Evolutionary conservation across 306 rosid species (phyloP), one percentile per base, ranked within the genome.

Genomic region (Vigna hirtella): DNA sequence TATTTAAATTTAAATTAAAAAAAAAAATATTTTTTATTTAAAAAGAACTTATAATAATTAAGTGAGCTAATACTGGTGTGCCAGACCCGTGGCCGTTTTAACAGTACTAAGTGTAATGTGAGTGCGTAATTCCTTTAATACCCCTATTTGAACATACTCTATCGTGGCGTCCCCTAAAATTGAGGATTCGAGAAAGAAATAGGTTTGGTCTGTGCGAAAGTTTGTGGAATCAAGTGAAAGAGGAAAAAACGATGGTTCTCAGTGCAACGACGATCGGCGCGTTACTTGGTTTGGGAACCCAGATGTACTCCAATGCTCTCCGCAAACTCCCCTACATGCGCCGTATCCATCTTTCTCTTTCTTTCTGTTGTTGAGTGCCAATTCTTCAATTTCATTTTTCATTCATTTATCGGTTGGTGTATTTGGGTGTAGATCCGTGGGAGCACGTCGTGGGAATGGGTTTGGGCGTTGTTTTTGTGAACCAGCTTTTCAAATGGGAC

Each of bases 251-350:
- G 61, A 94, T 95, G 98, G 88, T 83, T 17, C 36, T 89, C 64
- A 89, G 93, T 69, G 76, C 96, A 85, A 91, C 97, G 82, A 82
- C 84, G 90, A 43, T 95, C 87, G 99, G 99, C 81, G 96, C 97
- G 38, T 83, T 93, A 16, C 66, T 95, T 34, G 99, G 98, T 1
- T 70, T 95, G 80, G 94, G 98, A 1, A 89, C 90, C 6, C 99
- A 95, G 89, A 85, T 93, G 98, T 88, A 91, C 75, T 95, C 99
- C 83, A 95, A 95, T 62, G 96, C 99, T 62, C 99, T 95, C 83
- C 97, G 99, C 18, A 95, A 91, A 79, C 98, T 94, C n/a, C 98
- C 97, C 24, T 92, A 90, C 81, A 94, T 92, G 97, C 97, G 98
- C 83, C 97, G 97, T 94, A 87, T 43, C 72, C 26, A 32, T 72